These are phyloP conservation scores for Elaeis oleifera DNA, from an alignment of 202 grass and related monocot species.

Conservation along the genomic window DNA sequence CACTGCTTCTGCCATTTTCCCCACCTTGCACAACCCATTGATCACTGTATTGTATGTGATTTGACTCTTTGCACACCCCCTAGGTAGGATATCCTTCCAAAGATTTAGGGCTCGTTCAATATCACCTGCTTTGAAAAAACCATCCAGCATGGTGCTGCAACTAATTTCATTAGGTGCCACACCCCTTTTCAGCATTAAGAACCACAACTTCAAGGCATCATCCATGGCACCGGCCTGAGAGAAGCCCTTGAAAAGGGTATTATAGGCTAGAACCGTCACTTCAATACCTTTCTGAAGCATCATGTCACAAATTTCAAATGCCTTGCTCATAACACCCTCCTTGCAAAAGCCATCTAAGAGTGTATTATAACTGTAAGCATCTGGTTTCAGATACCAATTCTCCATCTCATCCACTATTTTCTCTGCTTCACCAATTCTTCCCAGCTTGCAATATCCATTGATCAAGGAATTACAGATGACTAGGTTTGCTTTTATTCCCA, in stretches of 20 bases:
- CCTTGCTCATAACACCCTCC: slow-evolving; percentile 56
- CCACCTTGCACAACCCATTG: slow-evolving; percentile 71
- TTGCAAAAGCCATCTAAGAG: slow-evolving; percentile 84
- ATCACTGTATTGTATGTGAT: slow-evolving; percentile 57
- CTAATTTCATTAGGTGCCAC: slow-evolving; percentile 73
- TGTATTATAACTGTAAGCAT: slow-evolving; percentile 83
- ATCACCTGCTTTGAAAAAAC: slow-evolving; percentile 66
- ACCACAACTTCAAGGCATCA: slow-evolving; percentile 79
- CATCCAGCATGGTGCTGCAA: slow-evolving; percentile 72
- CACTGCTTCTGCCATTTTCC: slow-evolving; percentile 53
- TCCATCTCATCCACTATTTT: slow-evolving; percentile 60
- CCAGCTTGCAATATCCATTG: slow-evolving; percentile 81
- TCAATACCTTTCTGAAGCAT: slow-evolving; percentile 53
- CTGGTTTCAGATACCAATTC: slow-evolving; percentile 24
- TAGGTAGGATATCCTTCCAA: slow-evolving; percentile 87
- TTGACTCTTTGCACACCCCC: slow-evolving; percentile 57
- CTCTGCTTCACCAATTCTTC: slow-evolving; percentile 54
- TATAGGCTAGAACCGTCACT: slow-evolving; percentile 61
- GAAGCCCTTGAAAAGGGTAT: slow-evolving; percentile 79
- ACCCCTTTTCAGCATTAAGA: slow-evolving; percentile 79
- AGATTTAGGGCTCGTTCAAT: slow-evolving; percentile 50
- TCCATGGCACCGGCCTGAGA: slow-evolving; percentile 44
- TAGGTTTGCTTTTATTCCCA: slow-evolving; percentile 43
- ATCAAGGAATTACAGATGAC: slow-evolving; percentile 72
- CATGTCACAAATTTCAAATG: slow-evolving; percentile 50